These are phyloP conservation scores for Ustilago xerochloae DNA, from an alignment of 1,284 basidiomycete species.

Conservation along the genomic window DNA sequence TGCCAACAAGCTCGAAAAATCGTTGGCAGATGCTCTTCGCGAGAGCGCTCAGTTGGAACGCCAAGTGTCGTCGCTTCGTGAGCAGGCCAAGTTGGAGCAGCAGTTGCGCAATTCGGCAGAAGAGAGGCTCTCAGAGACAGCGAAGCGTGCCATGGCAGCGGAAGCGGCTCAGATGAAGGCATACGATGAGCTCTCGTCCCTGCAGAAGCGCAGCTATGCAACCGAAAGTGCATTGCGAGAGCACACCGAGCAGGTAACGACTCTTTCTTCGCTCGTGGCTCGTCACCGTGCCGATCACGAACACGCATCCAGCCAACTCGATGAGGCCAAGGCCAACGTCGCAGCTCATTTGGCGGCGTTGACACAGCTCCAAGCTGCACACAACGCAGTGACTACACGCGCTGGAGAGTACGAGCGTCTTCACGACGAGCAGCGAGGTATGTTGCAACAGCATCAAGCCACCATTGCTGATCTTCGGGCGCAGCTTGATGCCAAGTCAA, in stretches of 20 bases:
- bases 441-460: slow-evolving; percentile 65
- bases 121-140: slow-evolving; percentile 81
- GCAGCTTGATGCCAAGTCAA: slow-evolving; percentile 74
- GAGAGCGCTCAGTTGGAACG: slow-evolving; percentile 80
- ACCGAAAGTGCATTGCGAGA: slow-evolving; percentile 81
- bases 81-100: slow-evolving; percentile 74
- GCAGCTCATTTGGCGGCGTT: slow-evolving; percentile 87
- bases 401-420: slow-evolving; percentile 83
- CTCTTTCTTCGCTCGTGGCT: slow-evolving; percentile 79
- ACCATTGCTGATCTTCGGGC: slow-evolving; percentile 81
- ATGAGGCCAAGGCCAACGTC: slow-evolving; percentile 72
- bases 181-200: slow-evolving; percentile 77
- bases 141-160: slow-evolving; percentile 82
- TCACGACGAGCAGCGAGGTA: slow-evolving; percentile 70
- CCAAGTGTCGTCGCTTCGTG: slow-evolving; percentile 71
- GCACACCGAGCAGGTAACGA: slow-evolving; percentile 79
- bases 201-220: slow-evolving; percentile 76
- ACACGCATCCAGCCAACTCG: slow-evolving; percentile 76
- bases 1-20: slow-evolving; percentile 81
- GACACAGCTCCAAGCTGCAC: slow-evolving; percentile 82
- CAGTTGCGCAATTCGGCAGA: slow-evolving; percentile 78
- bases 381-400: slow-evolving; percentile 81
- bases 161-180: slow-evolving; percentile 81
- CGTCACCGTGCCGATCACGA: slow-evolving; percentile 84
- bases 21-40: slow-evolving; percentile 78